These are phyloP conservation scores for Pseudognaphalium luteoalbum DNA, from an alignment of 129 eudicot species.

Conservation along the genomic window DNA sequence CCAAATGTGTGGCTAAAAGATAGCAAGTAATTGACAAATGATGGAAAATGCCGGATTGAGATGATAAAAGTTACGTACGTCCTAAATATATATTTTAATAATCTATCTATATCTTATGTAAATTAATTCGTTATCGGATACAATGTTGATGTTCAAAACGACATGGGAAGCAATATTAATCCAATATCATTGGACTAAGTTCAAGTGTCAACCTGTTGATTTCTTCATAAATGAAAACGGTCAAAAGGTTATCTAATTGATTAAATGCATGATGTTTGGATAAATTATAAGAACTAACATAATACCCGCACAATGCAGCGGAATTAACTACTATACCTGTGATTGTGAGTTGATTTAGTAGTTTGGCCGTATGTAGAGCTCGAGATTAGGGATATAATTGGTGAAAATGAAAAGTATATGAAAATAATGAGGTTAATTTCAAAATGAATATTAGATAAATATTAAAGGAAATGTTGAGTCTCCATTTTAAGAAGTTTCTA, in stretches of 20 bases:
- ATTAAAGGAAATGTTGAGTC: too few relatives aligned
- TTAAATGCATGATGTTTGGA: neutral
- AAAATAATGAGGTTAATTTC: too few relatives aligned
- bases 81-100: neutral
- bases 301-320: too few relatives aligned
- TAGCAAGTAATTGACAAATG: neutral
- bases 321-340: too few relatives aligned
- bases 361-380: too few relatives aligned
- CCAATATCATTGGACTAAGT: neutral
- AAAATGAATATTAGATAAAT: too few relatives aligned
- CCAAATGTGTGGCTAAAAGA: conserved; percentile 29
- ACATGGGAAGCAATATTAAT: neutral
- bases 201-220: neutral
- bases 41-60: neutral
- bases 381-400: too few relatives aligned
- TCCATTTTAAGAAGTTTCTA: too few relatives aligned
- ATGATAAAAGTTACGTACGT: too few relatives aligned
- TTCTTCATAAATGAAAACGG: neutral
- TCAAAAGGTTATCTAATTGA: neutral
- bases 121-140: neutral
- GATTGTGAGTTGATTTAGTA: too few relatives aligned
- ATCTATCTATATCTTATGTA: neutral
- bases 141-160: neutral
- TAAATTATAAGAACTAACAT: neutral
- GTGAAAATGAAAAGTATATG: too few relatives aligned